A percentile compares a stretch with the other conserved stretches of the same genome.
Conservation (phyloP, 2,329 filamentous ascomycete species). For the Elsinoe perseae region DNA sequence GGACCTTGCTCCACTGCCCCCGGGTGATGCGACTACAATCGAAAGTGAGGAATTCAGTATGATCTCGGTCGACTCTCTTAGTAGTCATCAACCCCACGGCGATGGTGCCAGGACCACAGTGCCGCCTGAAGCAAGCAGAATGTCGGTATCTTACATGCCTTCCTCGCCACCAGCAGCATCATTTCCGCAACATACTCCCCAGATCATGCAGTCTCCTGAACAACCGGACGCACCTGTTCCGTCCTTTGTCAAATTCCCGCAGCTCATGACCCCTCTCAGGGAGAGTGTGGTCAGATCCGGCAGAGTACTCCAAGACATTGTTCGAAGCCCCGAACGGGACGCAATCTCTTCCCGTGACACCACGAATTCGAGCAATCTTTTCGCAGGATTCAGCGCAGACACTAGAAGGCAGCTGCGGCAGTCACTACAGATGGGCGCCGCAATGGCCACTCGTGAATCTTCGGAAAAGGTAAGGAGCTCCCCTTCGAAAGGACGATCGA, state of each 20-base stretch:
- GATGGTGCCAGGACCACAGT: not conserved
- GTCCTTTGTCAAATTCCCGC: constrained; percentile 10
- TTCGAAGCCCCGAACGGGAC: constrained; percentile 16
- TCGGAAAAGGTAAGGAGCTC: not conserved
- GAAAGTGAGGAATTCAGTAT: constrained; percentile 46
- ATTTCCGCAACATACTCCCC: constrained; percentile 1
- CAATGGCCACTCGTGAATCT: constrained; percentile 24
- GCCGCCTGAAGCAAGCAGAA: not conserved
- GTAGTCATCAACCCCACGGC: constrained; percentile 21
- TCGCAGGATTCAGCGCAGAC: constrained; percentile 34
- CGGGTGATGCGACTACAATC: constrained; percentile 40
- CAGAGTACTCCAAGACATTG: constrained; percentile 18
- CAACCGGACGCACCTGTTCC: constrained; percentile 12
- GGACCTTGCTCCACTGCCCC: constrained; percentile 13
- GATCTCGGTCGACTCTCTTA: constrained; percentile 42
- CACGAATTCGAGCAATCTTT: constrained; percentile 20
- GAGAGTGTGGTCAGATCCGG: constrained; percentile 18
- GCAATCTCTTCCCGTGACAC: constrained; percentile 6
- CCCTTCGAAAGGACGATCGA: not conserved
- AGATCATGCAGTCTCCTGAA: constrained; percentile 15
- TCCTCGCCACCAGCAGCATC: constrained; percentile 25
- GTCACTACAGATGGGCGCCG: constrained; percentile 33
- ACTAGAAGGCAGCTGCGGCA: constrained; percentile 33
- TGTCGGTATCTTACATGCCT: constrained; percentile 25
- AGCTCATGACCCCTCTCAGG: constrained; percentile 16